Evolutionary conservation across 2,329 filamentous ascomycete genomes (phyloP), one percentile per base, ranked within the genome.

Genomic region (Pestalotiopsis sp.): DNA sequence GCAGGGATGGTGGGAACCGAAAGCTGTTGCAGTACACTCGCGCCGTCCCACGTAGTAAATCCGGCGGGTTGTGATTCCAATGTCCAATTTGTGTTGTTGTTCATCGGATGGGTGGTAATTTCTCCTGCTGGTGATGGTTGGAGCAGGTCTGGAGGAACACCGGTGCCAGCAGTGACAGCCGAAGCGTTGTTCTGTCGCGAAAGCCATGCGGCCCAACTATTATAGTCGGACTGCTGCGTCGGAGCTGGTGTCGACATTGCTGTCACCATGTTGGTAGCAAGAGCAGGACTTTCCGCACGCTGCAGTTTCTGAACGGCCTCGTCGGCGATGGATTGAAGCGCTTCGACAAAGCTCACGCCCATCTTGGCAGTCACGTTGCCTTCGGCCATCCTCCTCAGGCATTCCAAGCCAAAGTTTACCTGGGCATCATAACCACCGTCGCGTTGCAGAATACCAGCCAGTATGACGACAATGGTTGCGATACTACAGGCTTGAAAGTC

Each of bases 401-500:
- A 79, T 4, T 75, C 73, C 5, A 80, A 38, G 0, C 78, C 79
- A 59, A 80, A 79, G 0, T 65, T 67, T 0, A 80, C 76, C 20
- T 74, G 70, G 4, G 72, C 65, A 3, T 77, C 73, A 23, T 79
- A 81, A 4, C 71, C 74, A 0, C 76, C 73, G 66, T 80, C 78
- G 1, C 78, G 72, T n/a, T 79, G 75, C 5, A 79, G 68, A 17
- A 81, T 79, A 0, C 79, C 79, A 3, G 77, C 72, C 2, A 81
- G 70, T 12, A 81, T 68, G 4, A 76, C 73, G 6, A 80, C 75
- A 27, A 80, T 80, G 1, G 78, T 80, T 4, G 79, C 79, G 17
- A 78, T 80, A 49, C 79, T 81, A 68, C 79, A 80, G 13, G 78
- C 79, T 64, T 81, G 79, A 25, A 81, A 81, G 69, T 81, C 79